Base-by-base conservation (phyloP, 78 protist species). In the Dictyostelium intermedium region DNA sequence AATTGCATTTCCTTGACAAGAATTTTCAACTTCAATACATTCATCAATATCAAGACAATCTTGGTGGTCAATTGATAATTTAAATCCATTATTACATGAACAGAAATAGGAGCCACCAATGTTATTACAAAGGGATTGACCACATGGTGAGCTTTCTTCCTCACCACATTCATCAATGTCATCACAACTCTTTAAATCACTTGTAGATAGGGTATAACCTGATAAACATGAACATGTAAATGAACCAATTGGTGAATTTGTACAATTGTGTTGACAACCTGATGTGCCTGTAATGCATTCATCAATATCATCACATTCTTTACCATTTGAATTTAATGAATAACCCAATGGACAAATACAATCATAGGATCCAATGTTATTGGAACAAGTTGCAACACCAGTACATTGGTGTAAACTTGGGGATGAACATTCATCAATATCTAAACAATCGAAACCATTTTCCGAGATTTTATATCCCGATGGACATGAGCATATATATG, bases 351-450 rank as follows among this genome's bases (percentile, higher is more conserved):
- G 39, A 43, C 82, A 77, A 20, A 1, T 8, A 41, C 82, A 77
- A 16, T 34, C 9, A 10, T 34, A 77, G 4, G 32, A 7, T 0
- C 82, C 82, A 35, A 5, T n/a, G 41, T 0, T 4, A 41, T 77
- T 77, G 41, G 60, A 41, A 43, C 82, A 77, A 6, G 9, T 18
- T 34, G 47, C 16, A 18, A 11, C 39, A 43, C 34, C 82, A 41
- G 11, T 77, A 77, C 45, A 34, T 77, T 76, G n/a, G n/a, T n/a
- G n/a, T n/a, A n/a, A n/a, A n/a, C n/a, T n/a, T n/a, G n/a, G n/a
- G n/a, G 35, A 43, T 76, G n/a, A n/a, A 18, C 81, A 74, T 39
- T 77, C 82, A 77, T 77, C 82, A 43, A 76, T 41, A 41, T 76
- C 82, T 23, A 37, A 9, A 16, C 80, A 73, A n/a, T n/a, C n/a